These are phyloP conservation scores for Diaporthe sp. DNA, from an alignment of 2,329 filamentous ascomycete species.

Conservation along the genomic window DNA sequence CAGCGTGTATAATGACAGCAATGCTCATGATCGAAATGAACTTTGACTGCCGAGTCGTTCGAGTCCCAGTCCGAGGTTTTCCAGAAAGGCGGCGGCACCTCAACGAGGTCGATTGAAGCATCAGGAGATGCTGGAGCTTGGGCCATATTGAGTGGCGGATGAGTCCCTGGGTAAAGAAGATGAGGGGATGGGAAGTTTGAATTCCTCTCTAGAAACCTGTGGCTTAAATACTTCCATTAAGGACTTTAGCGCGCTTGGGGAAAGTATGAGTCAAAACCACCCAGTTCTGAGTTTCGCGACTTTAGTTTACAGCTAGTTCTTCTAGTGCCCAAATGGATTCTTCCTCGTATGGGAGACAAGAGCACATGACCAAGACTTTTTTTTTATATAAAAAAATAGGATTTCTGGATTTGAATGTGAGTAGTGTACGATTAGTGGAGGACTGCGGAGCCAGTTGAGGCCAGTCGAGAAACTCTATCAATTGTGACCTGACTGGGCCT, in stretches of 20 bases:
- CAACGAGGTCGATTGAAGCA: neutral
- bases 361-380: neutral
- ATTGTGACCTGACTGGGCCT: too few relatives aligned
- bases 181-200: neutral
- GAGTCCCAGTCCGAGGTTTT: neutral
- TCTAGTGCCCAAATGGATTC: neutral
- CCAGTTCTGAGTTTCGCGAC: neutral
- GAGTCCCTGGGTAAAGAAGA: too few relatives aligned
- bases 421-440: neutral
- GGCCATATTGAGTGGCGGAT: neutral
- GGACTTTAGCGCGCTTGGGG: neutral
- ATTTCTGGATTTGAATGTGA: neutral
- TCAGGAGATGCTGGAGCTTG: neutral
- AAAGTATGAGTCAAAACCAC: neutral
- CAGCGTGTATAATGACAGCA: neutral
- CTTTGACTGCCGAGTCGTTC: neutral
- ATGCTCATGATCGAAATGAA: fast-evolving
- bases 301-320: neutral
- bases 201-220: neutral
- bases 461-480: neutral
- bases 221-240: neutral
- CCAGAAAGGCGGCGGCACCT: neutral
- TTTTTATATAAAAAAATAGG: neutral
- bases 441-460: neutral
- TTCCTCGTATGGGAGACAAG: neutral